Conservation (phyloP, 2,329 filamentous ascomycete genomes). For the Cytospora paraplurivora region DNA sequence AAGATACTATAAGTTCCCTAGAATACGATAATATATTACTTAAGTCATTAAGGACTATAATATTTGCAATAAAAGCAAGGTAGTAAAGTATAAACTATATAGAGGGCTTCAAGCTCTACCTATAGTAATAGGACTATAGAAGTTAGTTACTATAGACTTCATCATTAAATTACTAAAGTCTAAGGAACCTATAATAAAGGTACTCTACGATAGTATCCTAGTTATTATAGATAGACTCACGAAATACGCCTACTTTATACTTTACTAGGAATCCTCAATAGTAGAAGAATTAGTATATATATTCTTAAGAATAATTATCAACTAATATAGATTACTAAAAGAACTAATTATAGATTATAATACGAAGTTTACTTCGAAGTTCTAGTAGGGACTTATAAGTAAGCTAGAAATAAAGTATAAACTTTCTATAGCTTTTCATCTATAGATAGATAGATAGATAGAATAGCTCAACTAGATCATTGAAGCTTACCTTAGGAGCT, state of each 20-base stretch:
- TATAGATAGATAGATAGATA: conserved; percentile 2
- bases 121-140: no score
- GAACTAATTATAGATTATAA: neutral
- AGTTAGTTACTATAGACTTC: conserved; percentile 6
- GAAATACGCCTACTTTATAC: conserved; percentile 3
- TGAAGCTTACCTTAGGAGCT: neutral
- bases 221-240: conserved; percentile 11
- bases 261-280: neutral
- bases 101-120: no score
- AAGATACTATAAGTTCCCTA: no score
- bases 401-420: neutral
- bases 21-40: no score
- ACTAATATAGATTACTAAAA: neutral
- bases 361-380: neutral
- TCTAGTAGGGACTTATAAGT: neutral
- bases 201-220: conserved; percentile 3
- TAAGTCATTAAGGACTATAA: no score
- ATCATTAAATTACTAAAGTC: neutral
- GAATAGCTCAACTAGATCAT: neutral
- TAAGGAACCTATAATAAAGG: conserved; percentile 3
- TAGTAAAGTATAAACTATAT: no score
- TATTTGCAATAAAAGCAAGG: no score
- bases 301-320: neutral
- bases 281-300: neutral
- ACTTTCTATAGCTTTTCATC: neutral